These are phyloP conservation scores for Triticum timopheevii DNA, from an alignment of 176 grass and related monocot genomes.

Conservation along the genomic window DNA sequence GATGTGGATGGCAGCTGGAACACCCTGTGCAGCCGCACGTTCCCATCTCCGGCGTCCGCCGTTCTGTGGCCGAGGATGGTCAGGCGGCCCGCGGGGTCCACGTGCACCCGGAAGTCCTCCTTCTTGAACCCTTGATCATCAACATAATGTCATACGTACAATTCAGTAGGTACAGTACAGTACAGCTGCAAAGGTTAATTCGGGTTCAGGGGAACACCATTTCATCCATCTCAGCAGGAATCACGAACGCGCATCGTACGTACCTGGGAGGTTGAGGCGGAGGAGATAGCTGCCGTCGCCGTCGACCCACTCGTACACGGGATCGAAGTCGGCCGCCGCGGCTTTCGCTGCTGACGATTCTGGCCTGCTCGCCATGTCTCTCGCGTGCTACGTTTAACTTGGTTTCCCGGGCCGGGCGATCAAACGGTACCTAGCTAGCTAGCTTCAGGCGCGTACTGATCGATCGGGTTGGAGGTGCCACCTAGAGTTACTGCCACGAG, in stretches of 20 bases:
- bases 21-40: slow-evolving; percentile 19
- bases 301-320: slow-evolving; percentile 41
- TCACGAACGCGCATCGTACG: neutral
- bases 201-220: neutral
- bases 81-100: slow-evolving; percentile 46
- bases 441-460: neutral
- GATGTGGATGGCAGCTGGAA: slow-evolving; percentile 50
- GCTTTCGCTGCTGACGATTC: neutral
- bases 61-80: slow-evolving; percentile 29
- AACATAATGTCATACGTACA: neutral
- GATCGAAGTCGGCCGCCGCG: slow-evolving; percentile 11
- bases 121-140: slow-evolving; percentile 46
- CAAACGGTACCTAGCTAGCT: neutral
- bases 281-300: slow-evolving; percentile 35
- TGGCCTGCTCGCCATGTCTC: slow-evolving; percentile 27
- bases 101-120: slow-evolving; percentile 46
- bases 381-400: neutral
- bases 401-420: neutral
- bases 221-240: neutral
- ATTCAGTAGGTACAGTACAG: neutral
- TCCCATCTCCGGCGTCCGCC: neutral
- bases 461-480: neutral
- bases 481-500: too few species aligned
- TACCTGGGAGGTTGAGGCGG: slow-evolving; percentile 51
- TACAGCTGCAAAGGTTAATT: neutral